Evolutionary conservation across 2,329 filamentous ascomycete species (phyloP).

Genomic region (Chaetothyriales sp.): DNA sequence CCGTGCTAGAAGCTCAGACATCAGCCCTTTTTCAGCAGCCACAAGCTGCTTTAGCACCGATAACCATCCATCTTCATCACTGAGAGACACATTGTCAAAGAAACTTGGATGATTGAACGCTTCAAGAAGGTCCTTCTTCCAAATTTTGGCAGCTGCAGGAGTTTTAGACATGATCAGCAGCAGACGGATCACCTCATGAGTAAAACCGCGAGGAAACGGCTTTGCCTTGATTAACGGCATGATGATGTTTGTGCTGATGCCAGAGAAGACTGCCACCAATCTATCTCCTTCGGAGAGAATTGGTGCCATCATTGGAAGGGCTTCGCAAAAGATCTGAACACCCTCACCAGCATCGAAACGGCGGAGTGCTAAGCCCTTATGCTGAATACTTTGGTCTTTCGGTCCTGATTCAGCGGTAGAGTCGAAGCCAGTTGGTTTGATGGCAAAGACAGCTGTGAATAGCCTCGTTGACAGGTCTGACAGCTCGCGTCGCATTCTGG

Average conservation of each 20-base stretch:
- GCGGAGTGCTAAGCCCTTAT: conserved; percentile 17
- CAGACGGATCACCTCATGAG: conserved; percentile 53
- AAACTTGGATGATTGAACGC: conserved; percentile 83
- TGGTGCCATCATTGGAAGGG: conserved; percentile 65
- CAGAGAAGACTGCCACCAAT: conserved; percentile 58
- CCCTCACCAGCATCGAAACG: conserved; percentile 53
- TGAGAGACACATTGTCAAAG: conserved; percentile 51
- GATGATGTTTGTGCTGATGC: conserved; percentile 71
- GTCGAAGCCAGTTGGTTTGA: conserved; percentile 61
- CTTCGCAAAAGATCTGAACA: conserved; percentile 59
- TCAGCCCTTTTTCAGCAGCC: conserved; percentile 70
- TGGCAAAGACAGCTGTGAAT: conserved; percentile 86
- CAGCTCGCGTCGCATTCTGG: conserved; percentile 77
- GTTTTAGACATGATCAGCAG: conserved; percentile 64
- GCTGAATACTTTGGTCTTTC: conserved; percentile 16
- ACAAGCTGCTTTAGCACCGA: conserved; percentile 72
- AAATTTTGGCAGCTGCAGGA: conserved; percentile 67
- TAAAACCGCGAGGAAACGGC: conserved; percentile 72
- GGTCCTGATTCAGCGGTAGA: background rate
- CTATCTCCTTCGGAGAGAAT: conserved; percentile 78
- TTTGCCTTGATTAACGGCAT: conserved; percentile 70
- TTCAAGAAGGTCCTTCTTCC: conserved; percentile 84
- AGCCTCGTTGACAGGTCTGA: conserved; percentile 79
- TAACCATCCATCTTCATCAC: conserved; percentile 65
- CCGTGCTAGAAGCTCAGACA: conserved; percentile 64